Percentiles rank a stretch among this genome's conserved stretches.
phyloP scores from a whole-genome alignment of 139 green algal genomes.

The Coelastrella sp. region DNA sequence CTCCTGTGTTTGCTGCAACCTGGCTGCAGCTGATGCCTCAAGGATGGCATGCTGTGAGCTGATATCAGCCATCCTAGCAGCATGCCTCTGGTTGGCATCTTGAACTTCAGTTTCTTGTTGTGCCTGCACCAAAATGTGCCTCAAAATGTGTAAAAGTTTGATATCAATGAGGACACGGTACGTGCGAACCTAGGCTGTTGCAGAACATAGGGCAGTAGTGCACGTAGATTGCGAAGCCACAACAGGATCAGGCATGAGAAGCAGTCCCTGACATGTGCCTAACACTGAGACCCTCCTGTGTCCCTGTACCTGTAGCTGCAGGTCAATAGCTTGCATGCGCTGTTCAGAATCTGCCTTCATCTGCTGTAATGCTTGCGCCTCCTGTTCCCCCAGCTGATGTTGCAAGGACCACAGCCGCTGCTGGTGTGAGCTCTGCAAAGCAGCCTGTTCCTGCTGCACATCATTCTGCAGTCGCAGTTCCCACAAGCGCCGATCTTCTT shows the following conservation, averaged over 20 bases:
- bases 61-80: conserved; percentile 38
- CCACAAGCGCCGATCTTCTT: conserved; percentile 33
- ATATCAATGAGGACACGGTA: too few relatives aligned
- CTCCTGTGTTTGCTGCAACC: conserved; percentile 31
- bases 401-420: conserved; percentile 52
- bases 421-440: conserved; percentile 44
- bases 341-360: conserved; percentile 17
- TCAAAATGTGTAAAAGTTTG: too few relatives aligned
- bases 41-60: conserved; percentile 50
- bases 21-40: conserved; percentile 50
- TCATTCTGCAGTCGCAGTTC: conserved; percentile 40
- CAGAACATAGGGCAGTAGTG: too few relatives aligned
- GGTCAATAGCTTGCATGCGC: not conserved
- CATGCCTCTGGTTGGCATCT: conserved; percentile 44
- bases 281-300: not conserved
- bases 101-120: conserved; percentile 41
- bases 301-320: not conserved
- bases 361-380: conserved; percentile 14
- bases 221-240: too few relatives aligned
- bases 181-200: too few relatives aligned
- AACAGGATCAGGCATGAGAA: too few relatives aligned
- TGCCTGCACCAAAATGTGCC: conserved; percentile 54
- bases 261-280: too few relatives aligned
- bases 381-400: conserved; percentile 46
- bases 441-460: conserved; percentile 20